phyloP scores from a whole-genome alignment of 768 basidiomycete genomes.

The Amanita rubescens region DNA sequence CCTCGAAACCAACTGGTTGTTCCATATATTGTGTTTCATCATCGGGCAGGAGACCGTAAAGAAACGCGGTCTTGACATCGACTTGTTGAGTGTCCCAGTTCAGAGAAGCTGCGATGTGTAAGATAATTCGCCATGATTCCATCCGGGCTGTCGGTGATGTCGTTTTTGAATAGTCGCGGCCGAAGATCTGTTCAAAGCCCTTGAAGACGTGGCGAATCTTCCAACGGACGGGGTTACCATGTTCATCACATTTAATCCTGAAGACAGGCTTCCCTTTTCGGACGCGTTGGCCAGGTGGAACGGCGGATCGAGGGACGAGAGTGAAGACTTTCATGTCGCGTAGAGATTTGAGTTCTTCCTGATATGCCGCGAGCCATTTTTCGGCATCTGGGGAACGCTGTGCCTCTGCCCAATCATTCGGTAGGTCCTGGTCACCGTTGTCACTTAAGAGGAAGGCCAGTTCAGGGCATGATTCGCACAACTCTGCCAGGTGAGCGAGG shows the following conservation, averaged over 20 bases:
- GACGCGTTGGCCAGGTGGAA: too few species aligned
- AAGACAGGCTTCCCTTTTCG: too few species aligned
- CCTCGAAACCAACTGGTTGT: conserved; percentile 25
- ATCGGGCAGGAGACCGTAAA: conserved; percentile 23
- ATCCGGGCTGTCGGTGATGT: too few species aligned
- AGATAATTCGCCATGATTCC: conserved; percentile 13
- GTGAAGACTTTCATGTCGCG: too few species aligned
- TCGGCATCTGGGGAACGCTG: neutral
- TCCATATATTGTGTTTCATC: conserved; percentile 28
- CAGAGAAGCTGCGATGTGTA: conserved; percentile 24
- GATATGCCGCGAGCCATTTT: neutral
- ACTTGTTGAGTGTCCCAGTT: conserved; percentile 31
- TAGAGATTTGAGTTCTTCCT: too few species aligned
- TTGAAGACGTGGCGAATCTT: too few species aligned
- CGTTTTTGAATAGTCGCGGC: too few species aligned
- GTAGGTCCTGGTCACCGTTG: neutral
- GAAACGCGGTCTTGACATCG: conserved; percentile 33
- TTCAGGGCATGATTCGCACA: neutral
- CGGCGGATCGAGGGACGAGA: too few species aligned
- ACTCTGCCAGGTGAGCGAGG: neutral
- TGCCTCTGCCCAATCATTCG: neutral
- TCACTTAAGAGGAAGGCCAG: neutral
- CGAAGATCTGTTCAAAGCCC: too few species aligned
- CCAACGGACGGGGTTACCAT: neutral
- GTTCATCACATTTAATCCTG: too few species aligned